Evolutionary conservation across 805 yeast species (phyloP), one percentile per base, ranked within the genome.

Genomic region (Sugiyamaella smithiae): DNA sequence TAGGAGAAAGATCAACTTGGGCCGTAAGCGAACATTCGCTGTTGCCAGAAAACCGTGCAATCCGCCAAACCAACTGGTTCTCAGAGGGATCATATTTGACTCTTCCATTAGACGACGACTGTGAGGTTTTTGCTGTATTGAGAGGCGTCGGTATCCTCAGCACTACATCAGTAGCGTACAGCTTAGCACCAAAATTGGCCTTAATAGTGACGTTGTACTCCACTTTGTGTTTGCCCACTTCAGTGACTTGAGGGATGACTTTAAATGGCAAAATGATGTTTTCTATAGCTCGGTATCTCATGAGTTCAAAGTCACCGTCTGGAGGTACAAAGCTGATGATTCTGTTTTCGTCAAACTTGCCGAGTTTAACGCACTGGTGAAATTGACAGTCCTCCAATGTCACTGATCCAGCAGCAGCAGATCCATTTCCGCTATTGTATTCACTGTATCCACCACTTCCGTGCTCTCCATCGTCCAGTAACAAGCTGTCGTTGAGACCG

Each of bases 291-390:
- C 83, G 71, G 66, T 88, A 89, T 29, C 79, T 73, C 90, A 89
- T 82, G 51, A 89, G 74, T 64, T 88, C 91, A 62, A 88, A 86
- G 45, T 81, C 79, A 0, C 95, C 95, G 67, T 88, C 96, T 1
- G 96, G 96, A 2, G 96, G 96, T 9, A 82, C 72, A 55, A 89
- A 88, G 40, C 76, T 78, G 50, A 89, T 84, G 20, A 78, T 68
- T 35, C 85, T 70, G 22, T 83, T 81, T 17, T 72, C 62, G 52
- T 85, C 88, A 64, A 84, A 87, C 56, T 78, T 76, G 50, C 78
- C 78, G 48, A 88, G 70, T 52, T 83, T 80, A 22, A 88, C 96
- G 65, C 96, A 86, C 58, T 87, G 91, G 66, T 88, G 96, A 67
- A 88, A 85, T 55, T 84, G 87, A 57, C 86, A 82, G 63, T 88